Base-by-base conservation (phyloP, 139 green algal species). In the Asterochloris erici region DNA sequence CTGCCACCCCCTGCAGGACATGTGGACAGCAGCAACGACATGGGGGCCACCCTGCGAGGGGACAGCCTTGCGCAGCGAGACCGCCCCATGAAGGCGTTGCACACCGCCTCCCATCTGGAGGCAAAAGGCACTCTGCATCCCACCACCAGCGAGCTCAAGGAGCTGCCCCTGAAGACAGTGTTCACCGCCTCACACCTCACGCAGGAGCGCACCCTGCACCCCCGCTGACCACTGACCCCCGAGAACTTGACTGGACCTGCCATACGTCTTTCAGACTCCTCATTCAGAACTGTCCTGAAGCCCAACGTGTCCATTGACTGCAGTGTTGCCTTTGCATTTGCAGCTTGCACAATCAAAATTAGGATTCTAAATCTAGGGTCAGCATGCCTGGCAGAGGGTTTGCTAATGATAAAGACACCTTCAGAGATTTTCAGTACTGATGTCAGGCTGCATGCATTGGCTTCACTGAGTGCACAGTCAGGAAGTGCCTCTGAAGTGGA, bases 31-130 rank as follows among this genome's bases (percentile, higher is more conserved):
- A 82, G 27, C 63, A 82, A 54, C 69, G 78, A 82, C 61, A 82
- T 82, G 78, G 61, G 69, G 26, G 61, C 28, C 27, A 82, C 78
- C 10, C 78, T 82, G n/a, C 78, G 69, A 64, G 78, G 78, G 24
- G 23, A 73, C 17, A 73, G 26, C 17, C 61, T 66, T 61, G 63
- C 47, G 28, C 78, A 74, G 78, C 78, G 61, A 21, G 27, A 63
- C 61, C 78, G 63, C 16, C 78, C 28, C 23, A 21, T 74, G 61
- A 82, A 74, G 27, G 28, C 63, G 15, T 24, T 15, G 17, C 78
- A 74, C 26, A 75, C 63, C 62, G 78, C 63, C 17, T 82, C 78
- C 28, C 78, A 82, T 29, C 66, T 82, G 26, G 78, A 82, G 27
- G 28, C 61, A 24, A 74, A 82, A 63, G 61, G 47, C 15, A 82